Percentiles rank a stretch among this genome's conserved stretches.
These are phyloP conservation scores for Colletotrichum truncatum DNA, from an alignment of 2,329 filamentous ascomycete genomes.

Conservation along the genomic window DNA sequence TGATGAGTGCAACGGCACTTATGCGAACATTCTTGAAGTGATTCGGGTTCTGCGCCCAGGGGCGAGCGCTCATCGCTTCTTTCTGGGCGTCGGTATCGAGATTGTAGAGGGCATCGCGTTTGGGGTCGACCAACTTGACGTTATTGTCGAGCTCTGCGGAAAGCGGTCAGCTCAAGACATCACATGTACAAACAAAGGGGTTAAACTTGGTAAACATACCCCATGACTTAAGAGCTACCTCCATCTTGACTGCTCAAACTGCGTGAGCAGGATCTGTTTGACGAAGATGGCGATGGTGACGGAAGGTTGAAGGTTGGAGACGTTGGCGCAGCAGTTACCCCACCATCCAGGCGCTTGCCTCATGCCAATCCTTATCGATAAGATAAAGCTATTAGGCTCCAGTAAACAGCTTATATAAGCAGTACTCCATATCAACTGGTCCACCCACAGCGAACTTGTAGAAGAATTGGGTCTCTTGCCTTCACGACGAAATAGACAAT, in stretches of 20 bases:
- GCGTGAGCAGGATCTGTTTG: conserved; percentile 7
- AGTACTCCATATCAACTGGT: not conserved
- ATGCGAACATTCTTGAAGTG: conserved; percentile 96
- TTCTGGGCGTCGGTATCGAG: conserved; percentile 79
- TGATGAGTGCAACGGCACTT: conserved; percentile 91
- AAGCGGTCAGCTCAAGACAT: not conserved
- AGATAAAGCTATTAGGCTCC: conserved; percentile 11
- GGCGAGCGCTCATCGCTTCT: conserved; percentile 68
- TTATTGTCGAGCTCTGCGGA: conserved; percentile 85
- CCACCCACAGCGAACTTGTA: too few relatives aligned
- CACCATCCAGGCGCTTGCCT: conserved; percentile 18
- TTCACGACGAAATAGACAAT: too few relatives aligned
- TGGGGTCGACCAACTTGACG: conserved; percentile 82
- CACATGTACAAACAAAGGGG: not conserved
- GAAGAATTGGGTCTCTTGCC: too few relatives aligned
- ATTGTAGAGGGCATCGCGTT: conserved; percentile 89
- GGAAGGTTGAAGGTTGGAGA: not conserved
- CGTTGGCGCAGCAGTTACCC: conserved; percentile 13
- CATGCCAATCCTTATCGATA: conserved; percentile 22
- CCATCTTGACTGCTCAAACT: conserved; percentile 34
- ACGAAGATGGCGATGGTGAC: not conserved
- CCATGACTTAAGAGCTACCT: conserved; percentile 39
- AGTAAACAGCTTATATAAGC: not conserved
- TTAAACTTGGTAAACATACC: conserved; percentile 28
- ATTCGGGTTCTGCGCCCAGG: conserved; percentile 82